A percentile compares a stretch with the other conserved stretches of the same genome.
phyloP scores from a whole-genome alignment of 148 eudicot species.

The Fagopyrum homotropicum region DNA sequence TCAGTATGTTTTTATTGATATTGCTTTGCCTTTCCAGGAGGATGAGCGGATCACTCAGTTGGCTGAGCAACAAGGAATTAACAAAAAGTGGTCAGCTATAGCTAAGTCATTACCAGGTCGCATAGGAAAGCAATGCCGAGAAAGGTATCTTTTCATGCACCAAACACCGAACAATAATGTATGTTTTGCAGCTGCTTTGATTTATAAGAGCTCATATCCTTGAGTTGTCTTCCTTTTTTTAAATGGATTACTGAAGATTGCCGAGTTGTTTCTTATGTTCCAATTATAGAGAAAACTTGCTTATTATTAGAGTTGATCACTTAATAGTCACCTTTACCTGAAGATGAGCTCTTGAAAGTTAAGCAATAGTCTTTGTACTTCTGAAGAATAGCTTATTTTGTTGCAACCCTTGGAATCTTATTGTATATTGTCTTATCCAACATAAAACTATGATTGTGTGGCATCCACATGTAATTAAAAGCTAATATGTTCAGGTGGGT shows the following conservation, averaged over 20 bases:
- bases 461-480: neutral
- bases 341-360: neutral
- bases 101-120: conserved; percentile 79
- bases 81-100: conserved; percentile 65
- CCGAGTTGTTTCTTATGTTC: neutral
- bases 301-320: neutral
- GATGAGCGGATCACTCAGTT: conserved; percentile 60
- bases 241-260: neutral
- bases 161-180: neutral
- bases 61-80: conserved; percentile 55
- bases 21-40: conserved; percentile 41
- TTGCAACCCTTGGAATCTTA: no score
- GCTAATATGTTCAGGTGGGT: conserved; percentile 48
- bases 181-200: neutral
- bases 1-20: neutral
- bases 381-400: neutral
- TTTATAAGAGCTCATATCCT: no score
- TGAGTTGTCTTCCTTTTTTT: no score
- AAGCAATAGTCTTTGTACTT: neutral
- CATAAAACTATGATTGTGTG: no score
- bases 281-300: neutral
- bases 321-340: neutral
- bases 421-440: neutral
- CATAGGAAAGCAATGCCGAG: conserved; percentile 95
- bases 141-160: conserved; percentile 41